These are phyloP conservation scores for Chalciporus piperatus DNA, from an alignment of 768 basidiomycete species.

Conservation along the genomic window DNA sequence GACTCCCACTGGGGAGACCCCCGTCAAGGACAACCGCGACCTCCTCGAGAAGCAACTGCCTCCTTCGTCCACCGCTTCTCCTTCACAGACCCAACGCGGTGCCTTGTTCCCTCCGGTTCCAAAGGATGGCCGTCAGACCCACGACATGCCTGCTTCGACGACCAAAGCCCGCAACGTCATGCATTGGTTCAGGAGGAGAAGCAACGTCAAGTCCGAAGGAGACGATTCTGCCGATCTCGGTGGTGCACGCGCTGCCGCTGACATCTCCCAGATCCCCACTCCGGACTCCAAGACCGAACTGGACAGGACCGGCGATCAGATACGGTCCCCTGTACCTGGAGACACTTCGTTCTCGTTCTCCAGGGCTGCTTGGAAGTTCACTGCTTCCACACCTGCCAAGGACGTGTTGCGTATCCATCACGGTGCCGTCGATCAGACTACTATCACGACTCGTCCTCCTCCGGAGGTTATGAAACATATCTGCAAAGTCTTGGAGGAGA, in stretches of 20 bases:
- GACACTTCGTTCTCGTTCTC: slow-evolving; percentile 37
- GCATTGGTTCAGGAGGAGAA: slow-evolving; percentile 93
- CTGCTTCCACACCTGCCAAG: slow-evolving; percentile 32
- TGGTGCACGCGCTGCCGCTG: slow-evolving; percentile 17
- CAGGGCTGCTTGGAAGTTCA: slow-evolving; percentile 36
- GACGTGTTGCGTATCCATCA: slow-evolving; percentile 78
- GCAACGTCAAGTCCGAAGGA: slow-evolving; percentile 41
- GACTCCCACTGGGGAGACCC: slow-evolving; percentile 30
- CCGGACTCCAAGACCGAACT: slow-evolving; percentile 25
- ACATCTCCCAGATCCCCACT: slow-evolving; percentile 28
- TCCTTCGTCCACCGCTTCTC: slow-evolving; percentile 30
- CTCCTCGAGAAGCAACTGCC: slow-evolving; percentile 35
- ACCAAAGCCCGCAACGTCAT: slow-evolving; percentile 93
- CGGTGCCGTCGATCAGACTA: slow-evolving; percentile 89
- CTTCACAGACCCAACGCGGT: slow-evolving; percentile 24
- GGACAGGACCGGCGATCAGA: slow-evolving; percentile 18
- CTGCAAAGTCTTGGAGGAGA: slow-evolving; percentile 70
- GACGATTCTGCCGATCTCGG: slow-evolving; percentile 19
- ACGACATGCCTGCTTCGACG: slow-evolving; percentile 65
- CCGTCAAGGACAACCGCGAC: slow-evolving; percentile 44
- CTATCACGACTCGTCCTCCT: slow-evolving; percentile 80
- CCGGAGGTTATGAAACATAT: slow-evolving; percentile 88
- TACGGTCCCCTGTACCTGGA: slow-evolving; percentile 20
- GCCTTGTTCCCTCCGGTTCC: slow-evolving; percentile 25
- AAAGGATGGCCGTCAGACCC: slow-evolving; percentile 26